Evolutionary conservation across 1,139 yeast genomes (phyloP), one percentile per base, ranked within the genome.

Genomic region (Taphrina pruni): DNA sequence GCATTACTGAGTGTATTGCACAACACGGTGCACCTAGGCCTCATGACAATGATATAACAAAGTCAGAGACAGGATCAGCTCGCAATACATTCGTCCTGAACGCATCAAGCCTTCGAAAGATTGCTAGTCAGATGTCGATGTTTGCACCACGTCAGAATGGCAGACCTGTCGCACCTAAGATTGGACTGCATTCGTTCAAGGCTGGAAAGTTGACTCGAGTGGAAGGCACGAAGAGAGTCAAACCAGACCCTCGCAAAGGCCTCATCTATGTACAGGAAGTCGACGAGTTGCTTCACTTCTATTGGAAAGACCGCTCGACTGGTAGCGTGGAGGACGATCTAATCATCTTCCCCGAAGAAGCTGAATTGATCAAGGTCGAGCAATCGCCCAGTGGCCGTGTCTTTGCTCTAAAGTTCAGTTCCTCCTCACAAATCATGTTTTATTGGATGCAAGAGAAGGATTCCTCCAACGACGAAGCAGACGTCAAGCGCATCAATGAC

Each of bases 261-360:
- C 61, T 51, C 50, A 21, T 71, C 57, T 65, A 43, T 55, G 14
- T 65, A 36, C 60, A 52, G 36, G 54, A 65, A 8, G 60, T 68
- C n/a, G 72, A 70, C 50, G 72, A 70, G 26, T 55, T 71, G 26
- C 62, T 71, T 6, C 72, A 71, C 50, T 64, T 71, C 41, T 71
- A 62, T 51, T 71, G 72, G 72, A 67, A 71, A 46, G 69, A 60
- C 38, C 69, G 72, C 12, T 26, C 39, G 14, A 57, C 69, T 5
- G 51, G 60, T 45, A 46, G 20, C 11, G 43, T 57, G 7, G 67
- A 54, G 48, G 73, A 71, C 35, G 95, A 89, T 74, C 82, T 92
- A 73, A 84, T 92, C 74, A 85, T 94, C 68, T 88, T 94, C 74
- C 97, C 97, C 0, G 98, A 97, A 1, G 98, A 94, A 76, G 96